Conservation (phyloP, 257 asterid species). For the Petunia secreta region DNA sequence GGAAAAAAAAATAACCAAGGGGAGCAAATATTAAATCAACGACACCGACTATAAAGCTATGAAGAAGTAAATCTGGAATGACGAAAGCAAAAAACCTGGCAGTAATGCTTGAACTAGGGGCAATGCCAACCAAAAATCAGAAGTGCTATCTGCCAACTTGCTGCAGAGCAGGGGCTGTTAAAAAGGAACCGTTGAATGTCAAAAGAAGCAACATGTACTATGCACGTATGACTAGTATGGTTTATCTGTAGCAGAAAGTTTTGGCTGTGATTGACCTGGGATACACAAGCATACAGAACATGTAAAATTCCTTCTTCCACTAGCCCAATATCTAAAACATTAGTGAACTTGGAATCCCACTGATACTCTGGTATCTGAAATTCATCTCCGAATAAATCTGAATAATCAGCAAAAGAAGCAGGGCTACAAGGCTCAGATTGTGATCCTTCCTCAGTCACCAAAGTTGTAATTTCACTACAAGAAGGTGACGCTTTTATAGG, state of each 20-base stretch:
- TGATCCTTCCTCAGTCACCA: conserved; percentile 57
- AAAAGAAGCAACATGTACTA: conserved; percentile 20
- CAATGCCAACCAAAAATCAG: conserved; percentile 80
- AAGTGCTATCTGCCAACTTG: conserved; percentile 77
- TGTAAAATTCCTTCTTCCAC: conserved; percentile 96
- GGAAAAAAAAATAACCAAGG: background rate
- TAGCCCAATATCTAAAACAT: conserved; percentile 70
- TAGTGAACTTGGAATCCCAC: conserved; percentile 62
- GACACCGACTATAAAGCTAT: conserved; percentile 7
- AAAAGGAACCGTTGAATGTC: conserved; percentile 30
- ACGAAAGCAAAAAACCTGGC: conserved; percentile 59
- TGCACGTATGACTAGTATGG: background rate
- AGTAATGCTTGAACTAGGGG: conserved; percentile 93
- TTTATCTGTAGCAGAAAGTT: conserved; percentile 17
- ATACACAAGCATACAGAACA: conserved; percentile 89
- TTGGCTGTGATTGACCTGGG: conserved; percentile 70
- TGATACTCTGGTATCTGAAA: conserved; percentile 60
- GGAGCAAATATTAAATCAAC: background rate
- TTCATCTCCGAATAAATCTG: conserved; percentile 83
- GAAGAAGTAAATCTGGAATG: background rate
- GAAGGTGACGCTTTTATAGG: conserved; percentile 47
- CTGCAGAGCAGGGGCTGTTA: conserved; percentile 82
- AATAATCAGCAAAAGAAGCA: conserved; percentile 60
- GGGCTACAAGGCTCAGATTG: conserved; percentile 46
- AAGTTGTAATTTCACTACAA: conserved; percentile 45